Conservation (phyloP, 495 filamentous ascomycete genomes). For the Poronia punctata region DNA sequence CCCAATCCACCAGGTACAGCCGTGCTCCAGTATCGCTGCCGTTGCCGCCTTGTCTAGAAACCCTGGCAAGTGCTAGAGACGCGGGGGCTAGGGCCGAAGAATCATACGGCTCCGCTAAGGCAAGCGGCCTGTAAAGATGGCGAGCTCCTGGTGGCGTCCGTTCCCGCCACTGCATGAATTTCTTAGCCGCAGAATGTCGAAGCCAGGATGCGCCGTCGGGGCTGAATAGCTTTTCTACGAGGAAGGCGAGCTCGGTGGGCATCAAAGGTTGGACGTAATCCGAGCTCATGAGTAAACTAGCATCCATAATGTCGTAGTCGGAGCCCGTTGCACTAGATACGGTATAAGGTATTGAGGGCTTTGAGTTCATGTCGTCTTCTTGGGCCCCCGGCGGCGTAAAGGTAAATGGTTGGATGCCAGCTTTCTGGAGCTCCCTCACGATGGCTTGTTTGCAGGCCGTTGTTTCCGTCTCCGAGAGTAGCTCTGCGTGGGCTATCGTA, state of each 20-base stretch:
- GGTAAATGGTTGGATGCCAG: slow-evolving; percentile 60
- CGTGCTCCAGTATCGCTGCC: slow-evolving; percentile 70
- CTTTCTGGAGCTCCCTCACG: slow-evolving; percentile 48
- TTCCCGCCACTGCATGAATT: slow-evolving; percentile 65
- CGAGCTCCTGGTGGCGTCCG: slow-evolving; percentile 17
- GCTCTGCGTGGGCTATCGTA: slow-evolving; percentile 72
- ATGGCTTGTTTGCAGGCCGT: slow-evolving; percentile 56
- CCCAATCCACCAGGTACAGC: slow-evolving; percentile 82
- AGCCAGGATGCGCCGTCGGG: slow-evolving; percentile 78
- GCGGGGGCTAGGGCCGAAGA: slow-evolving; percentile 19
- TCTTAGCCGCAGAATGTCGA: slow-evolving; percentile 78
- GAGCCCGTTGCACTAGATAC: slow-evolving; percentile 71
- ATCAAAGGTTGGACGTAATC: slow-evolving; percentile 85
- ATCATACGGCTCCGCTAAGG: slow-evolving; percentile 2
- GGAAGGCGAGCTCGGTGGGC: slow-evolving; percentile 61
- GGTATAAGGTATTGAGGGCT: slow-evolving; percentile 54
- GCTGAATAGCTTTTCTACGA: slow-evolving; percentile 73
- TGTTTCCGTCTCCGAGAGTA: slow-evolving; percentile 54
- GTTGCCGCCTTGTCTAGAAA: slow-evolving; percentile 64
- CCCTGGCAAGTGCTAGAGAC: slow-evolving; percentile 61
- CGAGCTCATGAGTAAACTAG: slow-evolving; percentile 87
- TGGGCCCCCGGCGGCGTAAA: slow-evolving; percentile 39
- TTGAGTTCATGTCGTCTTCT: slow-evolving; percentile 6
- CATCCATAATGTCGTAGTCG: slow-evolving; percentile 89
- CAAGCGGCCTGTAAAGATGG: slow-evolving; percentile 23